Evolutionary conservation across 805 yeast species (phyloP), one percentile per base, ranked within the genome.

Genomic region (Saturnispora kantuleensis): DNA sequence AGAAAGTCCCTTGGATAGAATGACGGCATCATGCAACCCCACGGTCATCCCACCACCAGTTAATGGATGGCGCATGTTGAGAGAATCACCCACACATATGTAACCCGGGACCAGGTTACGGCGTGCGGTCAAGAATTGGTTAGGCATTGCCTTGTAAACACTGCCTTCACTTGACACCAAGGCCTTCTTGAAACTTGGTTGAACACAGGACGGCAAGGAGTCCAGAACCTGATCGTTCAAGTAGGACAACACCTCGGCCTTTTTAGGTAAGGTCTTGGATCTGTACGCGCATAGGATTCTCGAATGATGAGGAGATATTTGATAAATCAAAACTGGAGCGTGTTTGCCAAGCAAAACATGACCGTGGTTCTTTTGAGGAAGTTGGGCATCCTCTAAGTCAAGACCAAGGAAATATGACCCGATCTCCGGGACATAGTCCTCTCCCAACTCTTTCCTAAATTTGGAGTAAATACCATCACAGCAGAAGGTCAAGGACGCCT

Each of bases 1-100:
- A 8, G 76, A 69, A 42, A 93, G 68, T 34, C 84, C 64, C 52
- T 74, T 72, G 15, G 84, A 77, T 38, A 88, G 69, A 31, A 84
- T 59, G 0, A 74, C 82, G 4, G 86, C 84, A 63, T 93, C 98
- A 58, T 80, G 84, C 48, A 93, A 68, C 2, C 96, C 97, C 36
- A 93, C 98, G 21, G 97, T 88, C 98, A 93, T 93, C 49, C 98
- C 98, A 51, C 98, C 98, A 43, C 98, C 98, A 1, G 97, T 93
- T 49, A 93, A 74, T 26, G 98, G 98, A 62, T 93, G 98, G 61
- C 98, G 76, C 97, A 93, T 93, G 63, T 93, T 93, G 54, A 89
- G 71, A 2, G 98, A 85, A 62, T 93, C 98, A 40, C 98, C 98
- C 31, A 93, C 59, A 52, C 90, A 72, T 32, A 93, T 69, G 39